phyloP scores from a whole-genome alignment of 2,329 filamentous ascomycete species.

The Cercospora berteroae region DNA sequence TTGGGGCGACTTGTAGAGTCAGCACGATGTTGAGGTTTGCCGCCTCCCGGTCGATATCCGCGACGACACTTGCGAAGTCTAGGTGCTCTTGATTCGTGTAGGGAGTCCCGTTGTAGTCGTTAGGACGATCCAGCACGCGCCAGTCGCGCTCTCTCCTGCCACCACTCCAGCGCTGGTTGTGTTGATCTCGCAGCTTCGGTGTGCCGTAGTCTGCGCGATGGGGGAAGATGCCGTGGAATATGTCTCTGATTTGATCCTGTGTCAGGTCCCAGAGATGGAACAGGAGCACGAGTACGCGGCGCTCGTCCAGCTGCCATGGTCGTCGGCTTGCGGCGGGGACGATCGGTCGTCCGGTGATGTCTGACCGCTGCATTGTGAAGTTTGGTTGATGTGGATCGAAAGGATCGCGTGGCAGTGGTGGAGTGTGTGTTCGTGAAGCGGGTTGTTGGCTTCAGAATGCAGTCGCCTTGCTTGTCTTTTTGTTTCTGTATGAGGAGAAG shows the following conservation, averaged over 20 bases:
- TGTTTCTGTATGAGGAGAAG: background rate
- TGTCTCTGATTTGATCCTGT: background rate
- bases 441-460: background rate
- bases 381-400: background rate
- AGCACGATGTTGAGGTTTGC: background rate
- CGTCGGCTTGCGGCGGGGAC: background rate
- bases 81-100: background rate
- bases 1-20: background rate
- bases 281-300: background rate
- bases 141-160: background rate
- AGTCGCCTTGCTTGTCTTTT: background rate
- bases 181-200: background rate
- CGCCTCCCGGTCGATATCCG: background rate
- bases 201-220: background rate
- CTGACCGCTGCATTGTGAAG: background rate
- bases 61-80: background rate
- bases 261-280: background rate
- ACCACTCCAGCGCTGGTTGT: background rate
- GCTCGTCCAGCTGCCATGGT: background rate
- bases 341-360: background rate
- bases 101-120: background rate
- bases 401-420: background rate
- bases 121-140: background rate
- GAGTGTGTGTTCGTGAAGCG: background rate
- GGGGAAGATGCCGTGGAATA: background rate